These are phyloP conservation scores for Penicillium sp. DNA, from an alignment of 2,329 filamentous ascomycete genomes.

Conservation along the genomic window DNA sequence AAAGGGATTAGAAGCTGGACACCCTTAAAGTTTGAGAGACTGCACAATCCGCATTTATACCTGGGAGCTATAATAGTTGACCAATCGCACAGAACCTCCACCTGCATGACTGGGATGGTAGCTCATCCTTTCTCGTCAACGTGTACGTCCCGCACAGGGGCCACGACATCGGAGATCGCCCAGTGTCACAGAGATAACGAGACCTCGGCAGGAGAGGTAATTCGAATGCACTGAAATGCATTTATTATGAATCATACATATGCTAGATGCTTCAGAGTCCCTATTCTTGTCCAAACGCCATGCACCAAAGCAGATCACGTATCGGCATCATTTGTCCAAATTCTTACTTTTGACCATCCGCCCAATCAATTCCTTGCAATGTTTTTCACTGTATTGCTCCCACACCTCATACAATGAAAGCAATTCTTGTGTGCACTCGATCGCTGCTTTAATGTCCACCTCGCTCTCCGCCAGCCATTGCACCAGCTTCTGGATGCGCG, in stretches of 20 bases:
- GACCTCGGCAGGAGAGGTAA: background rate
- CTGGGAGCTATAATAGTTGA: no score
- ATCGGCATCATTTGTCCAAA: constrained; percentile 47
- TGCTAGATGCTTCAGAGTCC: background rate
- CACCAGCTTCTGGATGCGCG: constrained; percentile 58
- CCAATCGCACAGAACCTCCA: no score
- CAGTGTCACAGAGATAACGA: no score
- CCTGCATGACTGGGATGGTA: no score
- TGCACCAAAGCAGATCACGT: background rate
- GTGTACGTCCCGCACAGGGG: no score
- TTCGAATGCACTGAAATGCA: background rate
- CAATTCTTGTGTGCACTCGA: constrained; percentile 86
- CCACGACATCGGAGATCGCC: no score
- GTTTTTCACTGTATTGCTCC: constrained; percentile 61
- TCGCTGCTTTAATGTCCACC: constrained; percentile 75
- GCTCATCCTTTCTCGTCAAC: no score
- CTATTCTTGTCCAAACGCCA: constrained; percentile 5
- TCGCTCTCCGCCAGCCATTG: constrained; percentile 81
- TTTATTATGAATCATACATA: background rate
- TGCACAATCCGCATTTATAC: no score
- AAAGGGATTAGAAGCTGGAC: no score
- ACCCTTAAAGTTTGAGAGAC: no score
- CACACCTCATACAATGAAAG: constrained; percentile 79
- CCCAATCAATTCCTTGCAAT: constrained; percentile 57
- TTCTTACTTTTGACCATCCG: constrained; percentile 57